Percentiles rank a stretch among this genome's conserved stretches.
Evolutionary conservation across 305 asterid genomes (phyloP).

Genomic region (Solanum aculeatissimum): DNA sequence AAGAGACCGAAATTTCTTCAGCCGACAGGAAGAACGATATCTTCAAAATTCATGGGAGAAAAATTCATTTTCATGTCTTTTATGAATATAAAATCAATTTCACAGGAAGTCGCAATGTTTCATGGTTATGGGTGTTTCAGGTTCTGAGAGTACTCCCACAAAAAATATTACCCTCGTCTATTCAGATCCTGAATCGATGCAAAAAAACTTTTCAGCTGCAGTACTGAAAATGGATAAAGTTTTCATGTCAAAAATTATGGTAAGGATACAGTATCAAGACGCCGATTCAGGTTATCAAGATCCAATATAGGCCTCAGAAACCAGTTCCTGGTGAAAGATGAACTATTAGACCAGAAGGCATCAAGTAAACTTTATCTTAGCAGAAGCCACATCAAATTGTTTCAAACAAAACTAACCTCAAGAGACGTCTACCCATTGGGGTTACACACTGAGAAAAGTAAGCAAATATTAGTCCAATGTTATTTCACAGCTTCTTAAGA

Average conservation of each 20-base stretch:
- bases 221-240: neutral
- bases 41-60: constrained; percentile 41
- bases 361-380: constrained; percentile 11
- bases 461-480: constrained; percentile 15
- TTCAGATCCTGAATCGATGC: neutral
- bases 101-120: neutral
- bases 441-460: constrained; percentile 79
- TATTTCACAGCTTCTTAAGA: constrained; percentile 1
- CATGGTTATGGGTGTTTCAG: neutral
- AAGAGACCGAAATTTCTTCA: constrained; percentile 69
- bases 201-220: neutral
- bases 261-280: constrained; percentile 93
- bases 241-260: neutral
- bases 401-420: constrained; percentile 46
- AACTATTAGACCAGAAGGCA: constrained; percentile 16
- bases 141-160: neutral
- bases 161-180: neutral
- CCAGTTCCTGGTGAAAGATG: constrained; percentile 62
- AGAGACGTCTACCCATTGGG: constrained; percentile 87
- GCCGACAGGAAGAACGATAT: constrained; percentile 82
- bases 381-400: neutral
- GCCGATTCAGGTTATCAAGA: constrained; percentile 68
- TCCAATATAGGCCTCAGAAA: constrained; percentile 92
- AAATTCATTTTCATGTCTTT: neutral
- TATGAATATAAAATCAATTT: neutral